phyloP scores from a whole-genome alignment of 768 basidiomycete genomes.

The Macrolepiota fuliginosa region DNA sequence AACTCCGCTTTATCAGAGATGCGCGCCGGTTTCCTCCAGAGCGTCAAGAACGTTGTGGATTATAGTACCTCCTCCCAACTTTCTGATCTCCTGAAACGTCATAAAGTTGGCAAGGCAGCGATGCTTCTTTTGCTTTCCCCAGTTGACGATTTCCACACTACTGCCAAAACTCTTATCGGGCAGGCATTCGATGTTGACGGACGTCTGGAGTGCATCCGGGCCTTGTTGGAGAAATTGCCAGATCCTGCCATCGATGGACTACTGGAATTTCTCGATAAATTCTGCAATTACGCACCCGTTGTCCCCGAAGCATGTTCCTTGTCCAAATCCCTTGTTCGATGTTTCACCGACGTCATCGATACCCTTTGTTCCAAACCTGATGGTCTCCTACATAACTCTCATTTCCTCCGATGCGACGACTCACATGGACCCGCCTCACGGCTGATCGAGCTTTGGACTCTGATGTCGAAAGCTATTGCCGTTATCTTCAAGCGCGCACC shows the following conservation, averaged over 20 bases:
- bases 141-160: constrained; percentile 65
- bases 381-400: constrained; percentile 60
- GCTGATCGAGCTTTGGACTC: constrained; percentile 74
- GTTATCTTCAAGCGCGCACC: constrained; percentile 86
- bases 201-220: constrained; percentile 84
- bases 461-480: constrained; percentile 77
- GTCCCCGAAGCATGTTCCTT: constrained; percentile 85
- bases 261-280: constrained; percentile 62
- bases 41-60: constrained; percentile 65
- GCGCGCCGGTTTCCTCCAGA: constrained; percentile 59
- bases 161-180: constrained; percentile 77
- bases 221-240: constrained; percentile 66
- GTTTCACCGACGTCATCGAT: constrained; percentile 90
- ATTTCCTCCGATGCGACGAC: constrained; percentile 47
- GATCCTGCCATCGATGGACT: constrained; percentile 70
- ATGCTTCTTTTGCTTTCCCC: constrained; percentile 82
- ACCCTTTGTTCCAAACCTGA: constrained; percentile 73
- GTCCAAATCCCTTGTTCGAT: constrained; percentile 89
- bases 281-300: constrained; percentile 54
- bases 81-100: constrained; percentile 51
- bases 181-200: constrained; percentile 89
- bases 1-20: constrained; percentile 59
- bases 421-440: constrained; percentile 45
- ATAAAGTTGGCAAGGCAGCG: constrained; percentile 57
- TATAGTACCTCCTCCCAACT: constrained; percentile 50